Evolutionary conservation across 179 eudicot genomes (phyloP).

Genomic region (Beta macrorhiza): DNA sequence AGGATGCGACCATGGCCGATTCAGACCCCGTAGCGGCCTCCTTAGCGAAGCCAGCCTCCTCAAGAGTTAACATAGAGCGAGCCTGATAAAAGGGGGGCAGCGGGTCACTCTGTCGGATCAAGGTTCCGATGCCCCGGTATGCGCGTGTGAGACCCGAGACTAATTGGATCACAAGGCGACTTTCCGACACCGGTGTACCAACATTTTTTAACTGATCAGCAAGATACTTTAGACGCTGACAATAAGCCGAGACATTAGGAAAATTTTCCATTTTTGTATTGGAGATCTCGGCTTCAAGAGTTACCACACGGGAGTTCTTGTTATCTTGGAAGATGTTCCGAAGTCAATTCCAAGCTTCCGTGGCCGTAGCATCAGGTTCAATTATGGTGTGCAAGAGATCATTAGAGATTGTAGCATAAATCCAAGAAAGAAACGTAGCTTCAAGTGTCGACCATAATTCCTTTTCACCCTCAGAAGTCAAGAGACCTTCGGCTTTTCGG

Average conservation of each 20-base stretch:
- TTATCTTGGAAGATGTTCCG: slow-evolving; percentile 9
- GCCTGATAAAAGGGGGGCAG: neutral
- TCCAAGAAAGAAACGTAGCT: too few relatives aligned
- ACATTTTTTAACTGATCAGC: neutral
- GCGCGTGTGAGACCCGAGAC: neutral
- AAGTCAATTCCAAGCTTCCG: slow-evolving; percentile 11
- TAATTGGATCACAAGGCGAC: neutral
- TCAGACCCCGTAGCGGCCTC: neutral
- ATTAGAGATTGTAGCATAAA: too few relatives aligned
- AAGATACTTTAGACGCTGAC: neutral
- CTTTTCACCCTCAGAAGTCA: too few relatives aligned
- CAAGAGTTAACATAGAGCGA: neutral
- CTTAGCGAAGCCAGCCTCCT: neutral
- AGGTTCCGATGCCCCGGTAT: neutral
- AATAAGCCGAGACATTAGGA: neutral
- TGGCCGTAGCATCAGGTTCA: slow-evolving; percentile 17
- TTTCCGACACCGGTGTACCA: neutral
- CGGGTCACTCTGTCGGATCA: neutral
- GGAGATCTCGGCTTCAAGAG: slow-evolving; percentile 17
- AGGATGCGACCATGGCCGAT: neutral
- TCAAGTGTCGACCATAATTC: too few relatives aligned
- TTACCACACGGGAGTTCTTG: slow-evolving; percentile 17
- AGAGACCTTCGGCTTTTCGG: too few relatives aligned
- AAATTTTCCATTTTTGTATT: neutral
- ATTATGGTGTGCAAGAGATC: slow-evolving; percentile 9